Evolutionary conservation across 2,329 filamentous ascomycete genomes (phyloP).

Genomic region (Fusarium marasasianum): DNA sequence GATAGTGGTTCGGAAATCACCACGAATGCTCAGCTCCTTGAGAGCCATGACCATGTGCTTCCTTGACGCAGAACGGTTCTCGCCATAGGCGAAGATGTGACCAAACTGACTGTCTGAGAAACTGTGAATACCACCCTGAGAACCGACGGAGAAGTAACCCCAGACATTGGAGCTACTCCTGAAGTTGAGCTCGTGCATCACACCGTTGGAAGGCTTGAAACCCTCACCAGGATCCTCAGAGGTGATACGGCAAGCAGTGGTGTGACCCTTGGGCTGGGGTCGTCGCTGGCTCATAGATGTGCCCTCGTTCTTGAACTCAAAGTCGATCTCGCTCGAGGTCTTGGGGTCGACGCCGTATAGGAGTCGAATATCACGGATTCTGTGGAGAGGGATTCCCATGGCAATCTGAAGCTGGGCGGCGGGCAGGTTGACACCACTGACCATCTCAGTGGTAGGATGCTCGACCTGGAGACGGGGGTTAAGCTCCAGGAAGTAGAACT

Average conservation of each 20-base stretch:
- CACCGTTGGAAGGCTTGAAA: slow-evolving; percentile 99
- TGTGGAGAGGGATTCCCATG: slow-evolving; percentile 96
- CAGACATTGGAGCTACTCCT: slow-evolving; percentile 98
- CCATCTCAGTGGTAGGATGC: slow-evolving; percentile 99
- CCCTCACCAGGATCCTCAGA: slow-evolving; percentile 98
- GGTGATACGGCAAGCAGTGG: slow-evolving; percentile 97
- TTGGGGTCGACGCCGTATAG: slow-evolving; percentile 96
- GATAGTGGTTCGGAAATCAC: slow-evolving; percentile 98
- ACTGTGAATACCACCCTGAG: slow-evolving; percentile 95
- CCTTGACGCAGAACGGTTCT: slow-evolving; percentile 93
- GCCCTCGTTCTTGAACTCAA: slow-evolving; percentile 89
- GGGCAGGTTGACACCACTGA: slow-evolving; percentile 95
- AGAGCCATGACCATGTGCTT: slow-evolving; percentile 99
- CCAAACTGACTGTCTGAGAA: slow-evolving; percentile 99
- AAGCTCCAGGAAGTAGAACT: slow-evolving; percentile 99
- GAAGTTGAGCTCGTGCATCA: slow-evolving; percentile 99
- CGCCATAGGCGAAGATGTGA: slow-evolving; percentile 98
- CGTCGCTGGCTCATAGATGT: slow-evolving; percentile 87
- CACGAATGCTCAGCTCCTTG: slow-evolving; percentile 99
- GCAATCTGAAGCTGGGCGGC: slow-evolving; percentile 98
- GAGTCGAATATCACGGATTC: slow-evolving; percentile 94
- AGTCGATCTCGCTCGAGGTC: slow-evolving; percentile 88
- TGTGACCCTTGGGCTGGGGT: slow-evolving; percentile 94
- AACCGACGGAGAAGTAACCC: slow-evolving; percentile 99
- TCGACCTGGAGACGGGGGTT: slow-evolving; percentile 99